Base-by-base conservation (phyloP, 345 rosid species). In the Aquilaria malaccensis region DNA sequence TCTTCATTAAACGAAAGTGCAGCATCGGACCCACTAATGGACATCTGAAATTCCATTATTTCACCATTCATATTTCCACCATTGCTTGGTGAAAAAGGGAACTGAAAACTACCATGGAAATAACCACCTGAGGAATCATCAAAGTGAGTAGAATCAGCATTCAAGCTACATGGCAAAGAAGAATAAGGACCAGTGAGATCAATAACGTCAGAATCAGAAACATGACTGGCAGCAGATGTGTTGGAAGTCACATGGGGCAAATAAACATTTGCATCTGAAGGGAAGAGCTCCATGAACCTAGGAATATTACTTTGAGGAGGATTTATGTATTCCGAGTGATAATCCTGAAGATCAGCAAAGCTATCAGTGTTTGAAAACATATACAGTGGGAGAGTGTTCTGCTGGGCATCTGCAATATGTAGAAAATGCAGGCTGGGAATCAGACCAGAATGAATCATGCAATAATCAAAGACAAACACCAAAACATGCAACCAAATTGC, bases 21-120 rank as follows among this genome's bases (percentile, higher is more conserved):
- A 43, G 59, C 71, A 65, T 65, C 77, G 52, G 64, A 56, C 58
- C 48, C 22, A 52, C 46, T 30, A 2, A 70, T 69, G 53, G 59
- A 59, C 32, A 69, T 68, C 55, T 60, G 74, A 75, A 69, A 73
- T 63, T 71, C 80, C 33, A 62, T 63, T 13, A 61, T 64, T 56
- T 76, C 84, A 75, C 77, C 79, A 69, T 64, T 79, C 54, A 63
- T 67, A 30, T 74, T 74, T 52, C 69, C 79, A 72, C 70, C 79
- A 67, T 68, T 73, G 43, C 10, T 64, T 13, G 78, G 72, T 43
- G 73, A 68, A 45, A 65, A 55, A 53, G 64, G 77, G 70, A 51
- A 62, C 51, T 59, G 29, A 59, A 67, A 67, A 70, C 56, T 58
- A 54, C 61, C 64, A 50, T 60, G 52, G 30, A 54, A 46, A 55